A percentile compares a stretch with the other conserved stretches of the same genome.
Evolutionary conservation across 129 eudicot species (phyloP).

Genomic region (Escallonia herrerae): DNA sequence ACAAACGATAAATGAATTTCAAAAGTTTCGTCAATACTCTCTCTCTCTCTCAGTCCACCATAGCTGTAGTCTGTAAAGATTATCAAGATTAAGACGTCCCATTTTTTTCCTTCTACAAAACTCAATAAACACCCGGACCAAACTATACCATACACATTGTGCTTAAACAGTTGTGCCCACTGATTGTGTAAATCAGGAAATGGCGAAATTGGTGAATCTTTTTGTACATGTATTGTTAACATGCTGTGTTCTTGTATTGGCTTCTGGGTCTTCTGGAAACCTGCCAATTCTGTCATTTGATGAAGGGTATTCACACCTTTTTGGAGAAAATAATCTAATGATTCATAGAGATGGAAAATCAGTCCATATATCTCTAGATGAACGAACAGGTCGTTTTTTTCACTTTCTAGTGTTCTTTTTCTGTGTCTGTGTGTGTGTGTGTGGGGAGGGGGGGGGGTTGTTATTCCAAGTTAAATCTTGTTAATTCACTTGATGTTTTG

Average conservation of each 20-base stretch:
- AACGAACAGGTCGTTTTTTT: slow-evolving; percentile 44
- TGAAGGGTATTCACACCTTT: slow-evolving; percentile 60
- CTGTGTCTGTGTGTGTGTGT: neutral
- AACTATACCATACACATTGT: neutral
- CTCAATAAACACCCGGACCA: neutral
- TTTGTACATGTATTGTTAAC: slow-evolving; percentile 1
- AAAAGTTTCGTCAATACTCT: too few relatives aligned
- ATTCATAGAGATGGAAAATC: slow-evolving; percentile 51
- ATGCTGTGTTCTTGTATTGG: slow-evolving; percentile 22
- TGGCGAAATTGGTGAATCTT: slow-evolving; percentile 15
- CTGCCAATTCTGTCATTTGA: slow-evolving; percentile 49
- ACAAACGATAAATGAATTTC: too few relatives aligned
- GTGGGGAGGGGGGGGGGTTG: neutral
- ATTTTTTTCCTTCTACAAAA: neutral
- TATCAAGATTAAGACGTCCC: too few relatives aligned
- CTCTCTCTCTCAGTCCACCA: too few relatives aligned
- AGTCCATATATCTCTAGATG: slow-evolving; percentile 44
- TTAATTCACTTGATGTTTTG: neutral
- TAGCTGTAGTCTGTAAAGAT: too few relatives aligned
- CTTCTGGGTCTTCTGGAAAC: slow-evolving; percentile 32
- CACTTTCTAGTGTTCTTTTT: neutral
- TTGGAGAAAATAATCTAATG: slow-evolving; percentile 51
- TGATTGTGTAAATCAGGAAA: neutral
- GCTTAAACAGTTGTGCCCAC: neutral
- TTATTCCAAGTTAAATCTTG: too few relatives aligned